Conservation (phyloP, 768 basidiomycete genomes). For the Hortiboletus flavorubellus region DNA sequence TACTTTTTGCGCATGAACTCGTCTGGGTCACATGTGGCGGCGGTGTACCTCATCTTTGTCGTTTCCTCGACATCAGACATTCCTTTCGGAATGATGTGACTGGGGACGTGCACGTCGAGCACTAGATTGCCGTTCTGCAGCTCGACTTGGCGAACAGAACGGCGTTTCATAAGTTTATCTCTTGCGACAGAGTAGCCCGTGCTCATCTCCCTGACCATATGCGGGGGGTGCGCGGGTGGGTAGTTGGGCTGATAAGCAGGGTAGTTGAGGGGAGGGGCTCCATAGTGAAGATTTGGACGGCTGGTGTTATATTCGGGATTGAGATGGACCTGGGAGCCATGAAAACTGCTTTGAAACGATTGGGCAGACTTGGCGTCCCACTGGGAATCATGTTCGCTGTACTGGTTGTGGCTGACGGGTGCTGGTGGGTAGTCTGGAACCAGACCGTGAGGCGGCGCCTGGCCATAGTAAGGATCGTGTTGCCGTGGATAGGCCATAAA, state of each 20-base stretch:
- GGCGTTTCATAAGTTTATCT: slow-evolving; percentile 80
- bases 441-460: slow-evolving; percentile 31
- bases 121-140: slow-evolving; percentile 82
- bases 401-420: slow-evolving; percentile 34
- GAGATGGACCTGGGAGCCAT: slow-evolving; percentile 72
- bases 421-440: slow-evolving; percentile 37
- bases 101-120: slow-evolving; percentile 77
- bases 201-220: slow-evolving; percentile 44
- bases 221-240: slow-evolving; percentile 55
- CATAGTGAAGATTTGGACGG: slow-evolving; percentile 38
- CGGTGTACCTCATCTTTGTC: slow-evolving; percentile 84
- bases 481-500: slow-evolving; percentile 56
- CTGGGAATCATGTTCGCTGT: slow-evolving; percentile 42
- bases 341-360: slow-evolving; percentile 57
- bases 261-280: slow-evolving; percentile 48
- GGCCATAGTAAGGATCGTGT: slow-evolving; percentile 47
- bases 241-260: slow-evolving; percentile 45
- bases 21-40: slow-evolving; percentile 87
- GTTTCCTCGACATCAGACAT: slow-evolving; percentile 66
- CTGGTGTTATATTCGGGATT: slow-evolving; percentile 59
- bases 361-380: slow-evolving; percentile 54
- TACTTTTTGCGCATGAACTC: slow-evolving; percentile 78
- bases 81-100: slow-evolving; percentile 69
- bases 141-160: slow-evolving; percentile 75
- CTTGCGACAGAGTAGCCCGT: slow-evolving; percentile 63